Conservation (phyloP, 306 rosid species). For the Calophaca sinica region DNA sequence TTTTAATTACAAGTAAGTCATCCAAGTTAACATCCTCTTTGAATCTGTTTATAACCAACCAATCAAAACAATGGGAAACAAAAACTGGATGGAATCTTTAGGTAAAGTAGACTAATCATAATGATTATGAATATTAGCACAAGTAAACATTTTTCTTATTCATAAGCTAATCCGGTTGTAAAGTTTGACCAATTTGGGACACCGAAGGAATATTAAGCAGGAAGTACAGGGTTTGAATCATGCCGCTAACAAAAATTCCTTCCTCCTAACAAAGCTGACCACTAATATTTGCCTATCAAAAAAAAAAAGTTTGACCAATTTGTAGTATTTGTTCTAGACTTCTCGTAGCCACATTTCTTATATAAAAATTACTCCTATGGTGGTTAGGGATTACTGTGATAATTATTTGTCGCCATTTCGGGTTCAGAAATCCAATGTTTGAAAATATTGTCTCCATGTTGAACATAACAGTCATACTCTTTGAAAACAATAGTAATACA, state of each 20-base stretch:
- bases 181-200: slow-evolving; percentile 46
- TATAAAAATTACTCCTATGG: slow-evolving; percentile 3
- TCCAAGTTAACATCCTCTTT: slow-evolving; percentile 8
- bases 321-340: slow-evolving; percentile 15
- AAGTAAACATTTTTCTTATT: slow-evolving; percentile 24
- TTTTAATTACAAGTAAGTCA: slow-evolving; percentile 39
- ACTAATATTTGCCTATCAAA: too few species aligned
- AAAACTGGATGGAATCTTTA: not conserved
- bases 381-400: slow-evolving; percentile 19
- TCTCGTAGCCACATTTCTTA: slow-evolving; percentile 23
- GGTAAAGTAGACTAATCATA: slow-evolving; percentile 21
- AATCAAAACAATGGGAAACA: slow-evolving; percentile 22
- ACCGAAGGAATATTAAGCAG: too few species aligned
- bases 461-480: slow-evolving; percentile 30
- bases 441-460: slow-evolving; percentile 39
- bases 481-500: slow-evolving; percentile 18
- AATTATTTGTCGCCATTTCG: slow-evolving; percentile 34
- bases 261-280: too few species aligned
- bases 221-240: too few species aligned
- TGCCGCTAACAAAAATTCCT: too few species aligned
- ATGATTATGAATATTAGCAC: slow-evolving; percentile 40
- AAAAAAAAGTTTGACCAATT: slow-evolving; percentile 46
- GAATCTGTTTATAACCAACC: slow-evolving; percentile 20
- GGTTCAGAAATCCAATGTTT: slow-evolving; percentile 46
- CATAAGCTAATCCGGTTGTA: slow-evolving; percentile 18